Conservation (phyloP, 805 yeast genomes). For the Jamesozyma lodderae region DNA sequence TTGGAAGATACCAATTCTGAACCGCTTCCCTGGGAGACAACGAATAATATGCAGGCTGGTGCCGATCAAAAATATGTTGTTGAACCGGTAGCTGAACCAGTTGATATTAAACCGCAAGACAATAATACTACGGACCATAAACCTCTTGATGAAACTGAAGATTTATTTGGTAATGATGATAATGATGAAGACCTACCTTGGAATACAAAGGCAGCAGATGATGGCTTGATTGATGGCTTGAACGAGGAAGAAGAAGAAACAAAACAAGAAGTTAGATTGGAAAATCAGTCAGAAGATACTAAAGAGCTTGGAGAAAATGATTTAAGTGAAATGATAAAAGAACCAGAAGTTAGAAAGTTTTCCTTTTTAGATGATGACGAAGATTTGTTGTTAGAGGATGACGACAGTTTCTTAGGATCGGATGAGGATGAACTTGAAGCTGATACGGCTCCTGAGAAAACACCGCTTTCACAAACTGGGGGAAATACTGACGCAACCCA, state of each 20-base stretch:
- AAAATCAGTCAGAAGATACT: not conserved
- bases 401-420: not conserved
- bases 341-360: constrained; percentile 13
- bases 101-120: not conserved
- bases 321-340: not conserved
- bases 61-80: not conserved
- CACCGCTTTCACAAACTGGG: too few species aligned
- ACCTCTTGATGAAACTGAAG: not conserved
- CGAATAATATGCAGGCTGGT: not conserved
- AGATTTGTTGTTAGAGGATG: constrained; percentile 7
- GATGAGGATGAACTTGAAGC: not conserved
- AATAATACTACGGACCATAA: not conserved
- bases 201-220: not conserved
- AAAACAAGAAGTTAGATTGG: not conserved
- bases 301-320: not conserved
- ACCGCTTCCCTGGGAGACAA: constrained; percentile 13
- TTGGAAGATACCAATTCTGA: not conserved
- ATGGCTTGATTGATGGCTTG: not conserved
- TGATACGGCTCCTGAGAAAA: too few species aligned
- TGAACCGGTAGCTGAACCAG: not conserved
- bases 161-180: constrained; percentile 1
- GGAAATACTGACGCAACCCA: too few species aligned
- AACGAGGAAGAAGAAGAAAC: not conserved
- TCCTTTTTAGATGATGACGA: constrained; percentile 34
- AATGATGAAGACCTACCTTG: constrained; percentile 7